Base-by-base conservation (phyloP, 345 rosid species). In the Noccaea caerulescens region DNA sequence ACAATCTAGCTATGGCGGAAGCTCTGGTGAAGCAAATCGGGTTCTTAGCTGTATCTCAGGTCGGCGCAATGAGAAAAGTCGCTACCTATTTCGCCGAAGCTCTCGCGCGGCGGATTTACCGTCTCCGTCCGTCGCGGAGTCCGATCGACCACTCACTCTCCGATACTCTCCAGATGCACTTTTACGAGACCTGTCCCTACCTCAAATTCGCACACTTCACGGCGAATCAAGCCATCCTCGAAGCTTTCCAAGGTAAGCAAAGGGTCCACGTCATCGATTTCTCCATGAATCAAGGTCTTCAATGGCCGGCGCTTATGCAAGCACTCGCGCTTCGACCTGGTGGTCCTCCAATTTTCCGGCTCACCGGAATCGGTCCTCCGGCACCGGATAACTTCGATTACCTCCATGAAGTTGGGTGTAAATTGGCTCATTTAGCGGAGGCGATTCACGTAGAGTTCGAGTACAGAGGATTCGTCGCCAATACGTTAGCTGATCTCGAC, bases 251-350 rank as follows among this genome's bases (percentile, higher is more conserved):
- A 52, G 86, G 86, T 3, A 84, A 84, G 42, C 76, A 77, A 8
- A 66, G 87, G 0, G 96, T 89, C 12, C 94, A 90, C 11, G 92
- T 86, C 1, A 83, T 90, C 16, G 92, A 90, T 79, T 86, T 90
- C 51, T 79, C 87, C 9, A 83, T 90, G 84, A 86, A 79, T 20
- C 89, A 85, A 16, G 92, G 97, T 11, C 78, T 88, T 76, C 96
- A 90, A 79, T 90, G 92, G 96, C 92, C 94, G 3, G 90, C 91
- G 8, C 78, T 90, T 50, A 85, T 90, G 90, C 94, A 90, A 39
- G 97, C 97, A 14, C 79, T 90, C 2, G 97, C 97, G 1, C 72
- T 84, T 0, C 74, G 94, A 4, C 89, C 83, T 3, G 94, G 87
- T 3, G 97, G 92, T 0, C 89, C 97, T 3, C 97, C 94, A 0